These are phyloP conservation scores for Venturia aucupariae DNA, from an alignment of 2,329 filamentous ascomycete genomes.

Conservation along the genomic window DNA sequence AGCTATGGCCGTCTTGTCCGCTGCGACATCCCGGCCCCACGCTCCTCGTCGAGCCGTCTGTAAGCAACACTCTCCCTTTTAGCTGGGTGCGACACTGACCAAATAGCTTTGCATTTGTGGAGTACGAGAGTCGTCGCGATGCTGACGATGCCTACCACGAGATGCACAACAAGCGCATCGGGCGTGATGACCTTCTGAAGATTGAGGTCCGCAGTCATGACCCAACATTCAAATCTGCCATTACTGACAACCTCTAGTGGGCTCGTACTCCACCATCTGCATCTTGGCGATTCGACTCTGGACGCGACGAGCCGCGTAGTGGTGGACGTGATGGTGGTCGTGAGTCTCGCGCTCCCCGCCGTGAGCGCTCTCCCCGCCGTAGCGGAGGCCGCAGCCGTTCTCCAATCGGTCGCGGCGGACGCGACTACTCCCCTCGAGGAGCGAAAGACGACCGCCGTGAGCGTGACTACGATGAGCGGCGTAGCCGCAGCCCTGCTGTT, in stretches of 20 bases:
- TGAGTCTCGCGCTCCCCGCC: slow-evolving; percentile 60
- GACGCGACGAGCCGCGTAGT: slow-evolving; percentile 50
- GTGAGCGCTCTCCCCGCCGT: slow-evolving; percentile 50
- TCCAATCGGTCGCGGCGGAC: slow-evolving; percentile 49
- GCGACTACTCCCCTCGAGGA: slow-evolving; percentile 67
- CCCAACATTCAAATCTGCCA: not conserved
- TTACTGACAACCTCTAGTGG: slow-evolving; percentile 54
- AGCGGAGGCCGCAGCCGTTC: slow-evolving; percentile 33
- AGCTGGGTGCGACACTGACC: slow-evolving; percentile 14
- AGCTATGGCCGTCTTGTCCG: slow-evolving; percentile 97
- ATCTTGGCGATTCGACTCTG: slow-evolving; percentile 96
- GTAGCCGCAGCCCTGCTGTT: slow-evolving; percentile 54
- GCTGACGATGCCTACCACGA: slow-evolving; percentile 98
- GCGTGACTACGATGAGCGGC: slow-evolving; percentile 58
- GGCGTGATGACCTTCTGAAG: slow-evolving; percentile 89
- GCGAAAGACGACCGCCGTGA: slow-evolving; percentile 74
- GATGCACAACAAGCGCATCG: slow-evolving; percentile 99
- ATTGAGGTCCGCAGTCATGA: slow-evolving; percentile 64
- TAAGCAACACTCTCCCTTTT: slow-evolving; percentile 45
- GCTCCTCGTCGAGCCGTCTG: slow-evolving; percentile 90
- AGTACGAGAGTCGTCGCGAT: slow-evolving; percentile 97
- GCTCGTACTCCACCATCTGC: slow-evolving; percentile 95
- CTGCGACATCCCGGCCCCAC: slow-evolving; percentile 94
- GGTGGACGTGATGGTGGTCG: slow-evolving; percentile 49
- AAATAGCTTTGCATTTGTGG: slow-evolving; percentile 88